Evolutionary conservation across 257 asterid species (phyloP).

Genomic region (Solanum megistacrolobum): DNA sequence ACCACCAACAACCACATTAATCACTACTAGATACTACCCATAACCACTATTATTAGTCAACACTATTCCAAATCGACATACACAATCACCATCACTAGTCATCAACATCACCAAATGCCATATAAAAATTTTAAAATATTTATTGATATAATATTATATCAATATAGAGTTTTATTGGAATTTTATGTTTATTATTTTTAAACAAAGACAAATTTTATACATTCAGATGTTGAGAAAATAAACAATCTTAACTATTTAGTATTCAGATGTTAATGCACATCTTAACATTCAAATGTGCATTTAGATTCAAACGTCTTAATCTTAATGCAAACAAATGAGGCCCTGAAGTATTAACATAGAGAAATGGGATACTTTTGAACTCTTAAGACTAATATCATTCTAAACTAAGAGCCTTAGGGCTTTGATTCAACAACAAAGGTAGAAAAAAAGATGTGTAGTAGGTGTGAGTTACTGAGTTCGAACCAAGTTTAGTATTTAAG

Average conservation of each 20-base stretch:
- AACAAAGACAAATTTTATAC: too few species aligned
- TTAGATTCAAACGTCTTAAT: too few species aligned
- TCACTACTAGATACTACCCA: not conserved
- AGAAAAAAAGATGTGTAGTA: not conserved
- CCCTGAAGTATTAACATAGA: not conserved
- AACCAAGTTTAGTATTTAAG: not conserved
- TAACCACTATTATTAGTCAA: not conserved
- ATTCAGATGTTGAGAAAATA: too few species aligned
- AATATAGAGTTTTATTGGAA: too few species aligned
- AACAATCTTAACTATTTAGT: too few species aligned
- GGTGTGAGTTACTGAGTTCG: not conserved
- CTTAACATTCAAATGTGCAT: too few species aligned
- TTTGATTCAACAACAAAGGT: not conserved
- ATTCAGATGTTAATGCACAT: too few species aligned
- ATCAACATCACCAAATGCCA: not conserved
- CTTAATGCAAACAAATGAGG: too few species aligned
- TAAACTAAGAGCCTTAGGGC: not conserved
- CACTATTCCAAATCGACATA: not conserved
- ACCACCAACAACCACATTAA: not conserved
- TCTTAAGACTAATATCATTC: not conserved
- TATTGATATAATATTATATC: too few species aligned
- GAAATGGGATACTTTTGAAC: not conserved
- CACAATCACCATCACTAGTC: not conserved
- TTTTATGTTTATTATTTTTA: too few species aligned
- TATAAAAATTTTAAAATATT: too few species aligned